Base-by-base conservation (phyloP, 805 yeast species). In the Scheffersomyces lignosus region DNA sequence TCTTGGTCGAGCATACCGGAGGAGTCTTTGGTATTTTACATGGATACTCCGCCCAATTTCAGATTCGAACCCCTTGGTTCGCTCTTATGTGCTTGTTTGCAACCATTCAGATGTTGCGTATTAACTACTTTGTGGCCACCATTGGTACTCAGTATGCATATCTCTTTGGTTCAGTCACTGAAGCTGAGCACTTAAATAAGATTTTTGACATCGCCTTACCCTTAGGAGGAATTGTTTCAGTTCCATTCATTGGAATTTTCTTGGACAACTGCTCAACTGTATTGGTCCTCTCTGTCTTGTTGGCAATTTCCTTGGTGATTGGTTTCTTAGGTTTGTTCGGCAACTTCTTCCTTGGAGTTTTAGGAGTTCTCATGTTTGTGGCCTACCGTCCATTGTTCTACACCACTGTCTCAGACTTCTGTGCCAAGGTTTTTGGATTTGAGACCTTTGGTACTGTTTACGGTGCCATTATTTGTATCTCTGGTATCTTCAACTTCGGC, bases 351-450 rank as follows among this genome's bases (percentile, higher is more conserved):
- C 45, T 70, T 2, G 80, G 78, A 37, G 38, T 74, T 6, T 29
- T 73, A 33, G 70, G 74, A 43, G 72, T 77, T 20, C 50, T 67
- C 26, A 34, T 76, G 14, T 77, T 77, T 51, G 80, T 75, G 25
- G 67, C 64, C 25, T 77, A 71, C 60, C 66, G 82, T 53, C 82
- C 81, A 25, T 75, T 77, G 46, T 77, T 75, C 56, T 77, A 77
- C 51, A 76, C 82, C n/a, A 64, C 78, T 2, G 61, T 77, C 26
- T 70, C 78, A 3, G 82, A 77, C 51, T 73, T 67, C 50, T 77
- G 81, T 49, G 80, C 84, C 18, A 81, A 80, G 54, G 80, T 75
- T 32, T 80, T 78, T 54, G 83, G 84, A 1, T 71, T 74, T 45
- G 80, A 77, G 48, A 75, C 82, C 8, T 75, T 77, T 52, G 82